Percentiles rank a stretch among this genome's conserved stretches.
Evolutionary conservation across 2,329 filamentous ascomycete species (phyloP).

Genomic region (Pseudogymnoascus sp.): DNA sequence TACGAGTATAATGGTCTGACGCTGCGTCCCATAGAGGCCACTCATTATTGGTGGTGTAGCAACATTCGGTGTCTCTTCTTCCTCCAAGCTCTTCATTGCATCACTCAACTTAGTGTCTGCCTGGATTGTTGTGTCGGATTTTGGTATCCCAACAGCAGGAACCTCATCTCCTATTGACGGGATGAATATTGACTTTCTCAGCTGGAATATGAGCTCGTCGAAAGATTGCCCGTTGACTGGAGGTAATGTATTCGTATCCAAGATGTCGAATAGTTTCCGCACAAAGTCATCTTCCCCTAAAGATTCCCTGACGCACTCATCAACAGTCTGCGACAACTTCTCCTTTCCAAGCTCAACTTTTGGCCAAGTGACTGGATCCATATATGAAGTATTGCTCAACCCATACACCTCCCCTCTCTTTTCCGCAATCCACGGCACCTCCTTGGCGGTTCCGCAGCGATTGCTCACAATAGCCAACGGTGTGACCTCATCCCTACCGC

Average conservation of each 20-base stretch:
- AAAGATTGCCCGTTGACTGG: slow-evolving; percentile 35
- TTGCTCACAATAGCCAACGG: slow-evolving; percentile 59
- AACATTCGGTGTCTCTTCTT: slow-evolving; percentile 33
- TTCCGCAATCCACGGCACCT: slow-evolving; percentile 54
- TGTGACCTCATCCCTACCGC: slow-evolving; percentile 31
- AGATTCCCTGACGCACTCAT: slow-evolving; percentile 35
- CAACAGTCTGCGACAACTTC: slow-evolving; percentile 34
- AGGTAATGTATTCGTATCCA: slow-evolving; percentile 54
- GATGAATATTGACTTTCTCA: slow-evolving; percentile 58
- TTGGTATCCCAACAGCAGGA: slow-evolving; percentile 18
- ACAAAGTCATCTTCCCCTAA: slow-evolving; percentile 44
- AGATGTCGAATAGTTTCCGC: slow-evolving; percentile 46
- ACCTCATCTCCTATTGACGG: slow-evolving; percentile 48
- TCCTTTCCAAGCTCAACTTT: slow-evolving; percentile 51
- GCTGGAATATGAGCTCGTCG: slow-evolving; percentile 46
- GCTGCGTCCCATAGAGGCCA: slow-evolving; percentile 59
- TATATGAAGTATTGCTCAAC: slow-evolving; percentile 57
- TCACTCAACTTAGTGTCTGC: slow-evolving; percentile 31
- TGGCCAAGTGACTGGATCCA: slow-evolving; percentile 50
- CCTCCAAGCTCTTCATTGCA: slow-evolving; percentile 29
- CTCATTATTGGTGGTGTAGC: slow-evolving; percentile 43
- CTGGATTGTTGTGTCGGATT: slow-evolving; percentile 29
- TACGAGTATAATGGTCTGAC: slow-evolving; percentile 57
- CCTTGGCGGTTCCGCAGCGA: slow-evolving; percentile 44
- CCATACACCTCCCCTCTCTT: slow-evolving; percentile 48